phyloP scores from a whole-genome alignment of 208 protist genomes.

The Novymonas esmeraldas region DNA sequence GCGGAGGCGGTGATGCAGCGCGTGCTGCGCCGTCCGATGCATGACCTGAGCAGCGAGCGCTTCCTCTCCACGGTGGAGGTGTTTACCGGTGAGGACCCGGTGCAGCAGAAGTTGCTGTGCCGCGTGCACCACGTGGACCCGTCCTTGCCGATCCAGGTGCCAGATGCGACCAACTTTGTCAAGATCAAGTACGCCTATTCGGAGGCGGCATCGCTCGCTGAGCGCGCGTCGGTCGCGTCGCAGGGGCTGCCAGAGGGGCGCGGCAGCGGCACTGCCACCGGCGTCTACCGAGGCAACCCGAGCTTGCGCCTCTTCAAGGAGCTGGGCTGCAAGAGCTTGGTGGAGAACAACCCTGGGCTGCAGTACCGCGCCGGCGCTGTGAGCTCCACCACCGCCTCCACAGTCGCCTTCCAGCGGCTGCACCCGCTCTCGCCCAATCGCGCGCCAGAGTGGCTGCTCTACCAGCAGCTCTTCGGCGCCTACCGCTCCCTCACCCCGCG shows the following conservation, averaged over 20 bases:
- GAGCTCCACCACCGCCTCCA: slow-evolving; percentile 73
- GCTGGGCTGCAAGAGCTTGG: slow-evolving; percentile 34
- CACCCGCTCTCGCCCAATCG: slow-evolving; percentile 88
- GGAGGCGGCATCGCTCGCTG: background rate
- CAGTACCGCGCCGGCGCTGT: slow-evolving; percentile 55
- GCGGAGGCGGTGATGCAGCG: slow-evolving; percentile 57
- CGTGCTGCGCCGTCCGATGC: slow-evolving; percentile 70
- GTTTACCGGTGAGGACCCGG: slow-evolving; percentile 62
- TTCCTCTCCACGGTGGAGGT: slow-evolving; percentile 81
- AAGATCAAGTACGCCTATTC: slow-evolving; percentile 77
- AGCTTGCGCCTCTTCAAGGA: slow-evolving; percentile 66
- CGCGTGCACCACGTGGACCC: slow-evolving; percentile 83
- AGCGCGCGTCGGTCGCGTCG: background rate
- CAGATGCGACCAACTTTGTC: slow-evolving; percentile 70
- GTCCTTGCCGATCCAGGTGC: slow-evolving; percentile 61
- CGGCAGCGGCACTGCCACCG: background rate
- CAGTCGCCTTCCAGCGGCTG: slow-evolving; percentile 74
- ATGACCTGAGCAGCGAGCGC: slow-evolving; percentile 71
- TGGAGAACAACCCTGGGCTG: slow-evolving; percentile 33
- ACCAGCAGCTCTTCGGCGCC: slow-evolving; percentile 74
- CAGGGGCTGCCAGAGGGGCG: background rate
- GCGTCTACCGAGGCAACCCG: slow-evolving; percentile 48
- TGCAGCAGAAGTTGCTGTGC: slow-evolving; percentile 77
- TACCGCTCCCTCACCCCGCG: slow-evolving; percentile 81
- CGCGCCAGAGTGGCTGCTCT: slow-evolving; percentile 84